phyloP scores from a whole-genome alignment of 306 rosid genomes.

The Acacia melanoxylon region DNA sequence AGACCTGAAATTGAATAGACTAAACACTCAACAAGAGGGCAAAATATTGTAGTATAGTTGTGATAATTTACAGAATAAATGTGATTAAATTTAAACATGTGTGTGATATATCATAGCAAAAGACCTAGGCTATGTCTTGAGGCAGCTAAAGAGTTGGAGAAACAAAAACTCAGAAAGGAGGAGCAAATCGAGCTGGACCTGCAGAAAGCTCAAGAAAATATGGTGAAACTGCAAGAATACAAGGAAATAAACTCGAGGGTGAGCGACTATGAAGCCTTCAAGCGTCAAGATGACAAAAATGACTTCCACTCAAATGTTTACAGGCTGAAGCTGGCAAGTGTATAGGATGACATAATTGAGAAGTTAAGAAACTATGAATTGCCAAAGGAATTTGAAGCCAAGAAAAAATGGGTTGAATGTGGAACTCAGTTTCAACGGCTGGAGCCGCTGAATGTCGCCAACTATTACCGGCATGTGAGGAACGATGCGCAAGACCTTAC shows the following conservation, averaged over 20 bases:
- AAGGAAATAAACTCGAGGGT: constrained; percentile 20
- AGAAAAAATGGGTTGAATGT: constrained; percentile 35
- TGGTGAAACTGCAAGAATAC: constrained; percentile 38
- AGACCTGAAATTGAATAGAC: neutral
- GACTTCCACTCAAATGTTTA: constrained; percentile 74
- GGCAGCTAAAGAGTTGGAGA: constrained; percentile 61
- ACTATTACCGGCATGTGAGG: constrained; percentile 71
- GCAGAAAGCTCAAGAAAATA: constrained; percentile 16
- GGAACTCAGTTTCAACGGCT: constrained; percentile 63
- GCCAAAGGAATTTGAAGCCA: constrained; percentile 78
- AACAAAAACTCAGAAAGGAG: constrained; percentile 44
- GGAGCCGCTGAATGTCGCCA: constrained; percentile 85
- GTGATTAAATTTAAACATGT: neutral
- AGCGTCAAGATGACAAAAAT: constrained; percentile 38
- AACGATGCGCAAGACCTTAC: constrained; percentile 62
- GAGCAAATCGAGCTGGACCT: constrained; percentile 1
- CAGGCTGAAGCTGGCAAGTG: constrained; percentile 65
- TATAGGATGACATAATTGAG: constrained; percentile 73
- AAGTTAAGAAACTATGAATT: constrained; percentile 64
- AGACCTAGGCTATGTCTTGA: constrained; percentile 62
- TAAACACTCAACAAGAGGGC: neutral
- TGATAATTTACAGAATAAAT: neutral
- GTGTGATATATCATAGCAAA: constrained; percentile 46
- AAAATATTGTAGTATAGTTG: neutral
- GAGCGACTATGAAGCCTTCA: constrained; percentile 76